These are phyloP conservation scores for Tricholoma hemisulphureum DNA, from an alignment of 768 basidiomycete genomes.

Conservation along the genomic window DNA sequence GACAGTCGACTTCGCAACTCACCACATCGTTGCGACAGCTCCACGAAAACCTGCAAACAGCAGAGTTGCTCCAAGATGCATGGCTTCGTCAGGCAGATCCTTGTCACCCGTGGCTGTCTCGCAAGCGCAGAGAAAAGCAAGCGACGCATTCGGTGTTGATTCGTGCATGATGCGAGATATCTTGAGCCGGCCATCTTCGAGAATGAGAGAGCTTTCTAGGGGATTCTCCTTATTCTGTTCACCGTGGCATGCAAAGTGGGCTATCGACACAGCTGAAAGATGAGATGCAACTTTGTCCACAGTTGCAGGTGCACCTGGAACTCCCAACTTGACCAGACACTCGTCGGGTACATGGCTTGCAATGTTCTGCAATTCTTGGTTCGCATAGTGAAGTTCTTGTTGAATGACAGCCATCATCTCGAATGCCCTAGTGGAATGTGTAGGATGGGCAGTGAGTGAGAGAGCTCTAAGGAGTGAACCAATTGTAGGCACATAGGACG, in stretches of 20 bases:
- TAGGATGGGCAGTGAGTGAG: not conserved
- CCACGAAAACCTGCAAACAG: conserved; percentile 19
- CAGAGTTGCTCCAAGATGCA: conserved; percentile 38
- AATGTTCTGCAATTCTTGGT: not conserved
- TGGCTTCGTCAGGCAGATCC: conserved; percentile 14
- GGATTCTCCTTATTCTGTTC: conserved; percentile 17
- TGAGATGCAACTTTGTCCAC: not conserved
- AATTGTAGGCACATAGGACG: not conserved
- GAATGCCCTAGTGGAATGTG: not conserved
- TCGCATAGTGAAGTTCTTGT: not conserved
- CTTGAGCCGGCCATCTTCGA: conserved; percentile 1
- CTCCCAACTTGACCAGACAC: not conserved
- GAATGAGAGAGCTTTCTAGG: not conserved
- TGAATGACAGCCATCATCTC: not conserved
- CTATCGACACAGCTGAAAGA: not conserved
- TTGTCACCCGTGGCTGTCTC: conserved; percentile 34
- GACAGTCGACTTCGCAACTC: conserved; percentile 15
- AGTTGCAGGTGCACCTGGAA: not conserved
- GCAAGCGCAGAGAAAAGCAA: conserved; percentile 42
- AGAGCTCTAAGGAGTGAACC: conserved; percentile 1
- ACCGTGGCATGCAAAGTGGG: conserved; percentile 34
- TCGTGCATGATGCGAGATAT: conserved; percentile 15
- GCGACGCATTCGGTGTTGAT: conserved; percentile 14
- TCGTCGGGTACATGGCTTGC: not conserved
- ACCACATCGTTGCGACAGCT: conserved; percentile 42